phyloP scores from a whole-genome alignment of 192 early-diverging fungal species.

The Obelidium mucronatum region DNA sequence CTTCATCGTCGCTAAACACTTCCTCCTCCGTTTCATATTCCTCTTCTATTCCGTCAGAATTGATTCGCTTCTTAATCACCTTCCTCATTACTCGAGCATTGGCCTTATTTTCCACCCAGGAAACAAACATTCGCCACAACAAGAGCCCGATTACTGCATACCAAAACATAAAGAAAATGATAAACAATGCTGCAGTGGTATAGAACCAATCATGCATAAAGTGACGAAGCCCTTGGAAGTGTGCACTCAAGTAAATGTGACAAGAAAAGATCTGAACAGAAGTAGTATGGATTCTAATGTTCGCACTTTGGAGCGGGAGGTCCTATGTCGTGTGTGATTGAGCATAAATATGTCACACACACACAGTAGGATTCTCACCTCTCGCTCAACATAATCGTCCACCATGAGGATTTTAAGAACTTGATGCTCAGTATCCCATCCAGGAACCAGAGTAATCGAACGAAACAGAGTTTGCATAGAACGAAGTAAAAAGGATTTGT shows the following conservation, averaged over 20 bases:
- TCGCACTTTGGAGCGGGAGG: conserved; percentile 56
- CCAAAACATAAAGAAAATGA: conserved; percentile 61
- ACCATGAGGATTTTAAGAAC: conserved; percentile 55
- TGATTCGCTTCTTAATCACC: conserved; percentile 1
- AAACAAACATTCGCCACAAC: conserved; percentile 46
- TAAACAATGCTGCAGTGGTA: conserved; percentile 66
- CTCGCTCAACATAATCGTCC: conserved; percentile 58
- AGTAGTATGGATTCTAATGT: conserved; percentile 56
- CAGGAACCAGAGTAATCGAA: conserved; percentile 58
- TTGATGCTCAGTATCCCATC: conserved; percentile 52
- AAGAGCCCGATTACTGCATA: conserved; percentile 47
- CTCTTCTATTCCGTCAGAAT: conserved; percentile 14
- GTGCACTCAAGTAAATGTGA: conserved; percentile 54
- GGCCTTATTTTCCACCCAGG: conserved; percentile 30
- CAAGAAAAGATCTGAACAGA: conserved; percentile 62
- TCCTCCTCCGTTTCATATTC: conserved; percentile 18
- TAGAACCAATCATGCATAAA: conserved; percentile 79
- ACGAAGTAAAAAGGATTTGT: conserved; percentile 49
- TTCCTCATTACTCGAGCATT: conserved; percentile 4
- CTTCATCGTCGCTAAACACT: conserved; percentile 26
- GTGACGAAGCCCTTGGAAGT: conserved; percentile 74
- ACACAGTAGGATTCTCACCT: conserved; percentile 26
- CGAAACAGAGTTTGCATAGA: conserved; percentile 41
- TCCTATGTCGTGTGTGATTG: conserved; percentile 19
- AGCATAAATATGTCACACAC: not conserved